Percentiles rank a stretch among this genome's conserved stretches.
Evolutionary conservation across 1,139 yeast genomes (phyloP).

Genomic region (Pichia sp.): DNA sequence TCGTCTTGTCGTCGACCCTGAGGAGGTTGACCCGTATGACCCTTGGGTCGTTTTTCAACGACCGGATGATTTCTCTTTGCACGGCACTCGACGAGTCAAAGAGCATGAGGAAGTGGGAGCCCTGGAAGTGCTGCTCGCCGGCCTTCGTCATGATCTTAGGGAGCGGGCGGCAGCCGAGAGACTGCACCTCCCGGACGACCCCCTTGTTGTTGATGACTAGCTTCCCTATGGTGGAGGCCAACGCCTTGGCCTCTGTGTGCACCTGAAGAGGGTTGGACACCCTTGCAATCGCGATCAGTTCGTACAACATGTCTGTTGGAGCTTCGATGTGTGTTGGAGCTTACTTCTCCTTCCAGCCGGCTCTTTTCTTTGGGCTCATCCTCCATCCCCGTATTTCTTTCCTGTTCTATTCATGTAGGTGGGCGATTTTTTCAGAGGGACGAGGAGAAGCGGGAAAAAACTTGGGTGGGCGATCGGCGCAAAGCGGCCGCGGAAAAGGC

Average conservation of each 20-base stretch:
- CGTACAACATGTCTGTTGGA: conserved; percentile 64
- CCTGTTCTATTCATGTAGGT: background rate
- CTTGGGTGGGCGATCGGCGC: background rate
- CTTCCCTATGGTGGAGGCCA: conserved; percentile 62
- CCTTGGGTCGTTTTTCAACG: conserved; percentile 84
- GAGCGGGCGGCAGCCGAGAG: conserved; percentile 71
- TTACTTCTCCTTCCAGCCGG: background rate
- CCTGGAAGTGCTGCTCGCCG: conserved; percentile 87
- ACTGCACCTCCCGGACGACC: conserved; percentile 74
- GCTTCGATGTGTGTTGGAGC: background rate
- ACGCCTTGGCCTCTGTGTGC: conserved; percentile 58
- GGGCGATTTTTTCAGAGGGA: background rate
- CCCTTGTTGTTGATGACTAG: conserved; percentile 87
- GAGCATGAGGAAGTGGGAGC: conserved; percentile 78
- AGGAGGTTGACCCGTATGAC: conserved; percentile 73
- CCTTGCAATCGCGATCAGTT: conserved; percentile 85
- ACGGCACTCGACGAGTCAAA: conserved; percentile 85
- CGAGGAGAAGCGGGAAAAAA: background rate
- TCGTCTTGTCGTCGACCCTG: conserved; percentile 57
- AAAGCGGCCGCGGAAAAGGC: background rate
- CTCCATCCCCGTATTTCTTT: background rate
- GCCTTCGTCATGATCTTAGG: conserved; percentile 82
- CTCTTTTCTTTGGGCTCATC: background rate
- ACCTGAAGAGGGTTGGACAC: conserved; percentile 53
- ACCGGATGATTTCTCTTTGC: conserved; percentile 77